phyloP scores from a whole-genome alignment of 306 rosid species.

The Clitoria ternatea region DNA sequence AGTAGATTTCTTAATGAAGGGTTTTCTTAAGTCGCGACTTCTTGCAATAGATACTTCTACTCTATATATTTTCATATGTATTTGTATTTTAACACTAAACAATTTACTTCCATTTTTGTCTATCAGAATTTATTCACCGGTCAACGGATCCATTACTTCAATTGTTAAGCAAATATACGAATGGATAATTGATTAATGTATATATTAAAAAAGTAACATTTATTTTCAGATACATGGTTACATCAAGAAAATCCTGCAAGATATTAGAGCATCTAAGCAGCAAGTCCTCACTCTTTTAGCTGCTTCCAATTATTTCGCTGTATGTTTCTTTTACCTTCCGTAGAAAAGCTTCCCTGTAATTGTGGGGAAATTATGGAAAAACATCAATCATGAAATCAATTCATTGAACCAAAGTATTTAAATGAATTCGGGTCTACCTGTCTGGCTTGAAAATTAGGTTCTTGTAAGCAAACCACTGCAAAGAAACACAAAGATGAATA shows the following conservation, averaged over 20 bases:
- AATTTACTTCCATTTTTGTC: too few relatives aligned
- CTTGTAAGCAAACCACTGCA: slow-evolving; percentile 92
- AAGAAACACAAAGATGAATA: neutral
- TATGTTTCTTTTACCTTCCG: slow-evolving; percentile 57
- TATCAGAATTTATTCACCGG: too few relatives aligned
- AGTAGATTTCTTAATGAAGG: too few relatives aligned
- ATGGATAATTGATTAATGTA: too few relatives aligned
- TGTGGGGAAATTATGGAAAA: slow-evolving; percentile 4
- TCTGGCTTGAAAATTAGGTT: slow-evolving; percentile 74
- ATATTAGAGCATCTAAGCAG: slow-evolving; percentile 26
- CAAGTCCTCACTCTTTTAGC: slow-evolving; percentile 44
- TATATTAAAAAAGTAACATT: too few relatives aligned
- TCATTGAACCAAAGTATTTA: neutral
- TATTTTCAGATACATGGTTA: slow-evolving; percentile 29
- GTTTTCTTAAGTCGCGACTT: too few relatives aligned
- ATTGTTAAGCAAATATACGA: too few relatives aligned
- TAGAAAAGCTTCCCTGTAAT: slow-evolving; percentile 65
- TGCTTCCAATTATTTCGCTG: slow-evolving; percentile 64
- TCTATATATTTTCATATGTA: too few relatives aligned
- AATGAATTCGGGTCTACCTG: slow-evolving; percentile 34
- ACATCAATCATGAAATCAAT: neutral
- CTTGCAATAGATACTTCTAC: too few relatives aligned
- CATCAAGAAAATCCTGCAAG: slow-evolving; percentile 39
- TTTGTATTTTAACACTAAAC: too few relatives aligned
- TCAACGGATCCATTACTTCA: too few relatives aligned